phyloP scores from a whole-genome alignment of 768 basidiomycete species.

The Termitomyces sp. region DNA sequence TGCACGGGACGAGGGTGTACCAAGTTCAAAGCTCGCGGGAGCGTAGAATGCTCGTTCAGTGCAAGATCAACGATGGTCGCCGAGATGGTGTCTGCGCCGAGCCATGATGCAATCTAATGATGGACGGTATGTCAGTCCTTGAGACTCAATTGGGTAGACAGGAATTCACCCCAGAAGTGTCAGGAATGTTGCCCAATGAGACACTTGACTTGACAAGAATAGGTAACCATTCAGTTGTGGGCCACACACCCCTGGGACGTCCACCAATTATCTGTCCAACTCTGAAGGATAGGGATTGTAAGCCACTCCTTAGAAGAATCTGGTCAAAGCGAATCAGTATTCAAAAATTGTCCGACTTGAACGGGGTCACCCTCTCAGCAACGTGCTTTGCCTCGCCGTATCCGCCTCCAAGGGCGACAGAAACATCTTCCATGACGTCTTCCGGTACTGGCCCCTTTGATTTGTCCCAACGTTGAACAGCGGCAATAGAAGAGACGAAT shows the following conservation, averaged over 20 bases:
- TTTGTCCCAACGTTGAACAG: conserved; percentile 17
- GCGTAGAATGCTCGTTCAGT: conserved; percentile 14
- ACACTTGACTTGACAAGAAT: conserved; percentile 31
- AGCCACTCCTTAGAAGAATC: conserved; percentile 25
- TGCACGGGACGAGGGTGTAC: conserved; percentile 27
- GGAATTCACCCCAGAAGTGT: conserved; percentile 20
- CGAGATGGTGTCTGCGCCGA: conserved; percentile 23
- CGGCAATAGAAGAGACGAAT: conserved; percentile 28
- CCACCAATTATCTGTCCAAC: conserved; percentile 33
- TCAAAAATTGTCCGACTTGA: background rate
- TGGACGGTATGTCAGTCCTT: background rate
- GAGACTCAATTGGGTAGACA: background rate
- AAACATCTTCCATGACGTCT: conserved; percentile 20
- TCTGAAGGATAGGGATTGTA: conserved; percentile 25
- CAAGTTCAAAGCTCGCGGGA: conserved; percentile 20
- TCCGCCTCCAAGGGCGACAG: conserved; percentile 22
- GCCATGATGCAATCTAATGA: conserved; percentile 21
- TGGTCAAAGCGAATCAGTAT: conserved; percentile 4
- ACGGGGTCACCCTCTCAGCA: conserved; percentile 22
- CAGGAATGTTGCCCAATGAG: conserved; percentile 22
- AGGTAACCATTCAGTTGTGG: conserved; percentile 33
- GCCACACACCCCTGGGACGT: conserved; percentile 30
- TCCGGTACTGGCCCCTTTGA: conserved; percentile 25
- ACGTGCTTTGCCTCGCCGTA: conserved; percentile 31
- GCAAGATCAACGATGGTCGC: conserved; percentile 23